Evolutionary conservation across 306 rosid genomes (phyloP).

Genomic region (Sindora glabra): DNA sequence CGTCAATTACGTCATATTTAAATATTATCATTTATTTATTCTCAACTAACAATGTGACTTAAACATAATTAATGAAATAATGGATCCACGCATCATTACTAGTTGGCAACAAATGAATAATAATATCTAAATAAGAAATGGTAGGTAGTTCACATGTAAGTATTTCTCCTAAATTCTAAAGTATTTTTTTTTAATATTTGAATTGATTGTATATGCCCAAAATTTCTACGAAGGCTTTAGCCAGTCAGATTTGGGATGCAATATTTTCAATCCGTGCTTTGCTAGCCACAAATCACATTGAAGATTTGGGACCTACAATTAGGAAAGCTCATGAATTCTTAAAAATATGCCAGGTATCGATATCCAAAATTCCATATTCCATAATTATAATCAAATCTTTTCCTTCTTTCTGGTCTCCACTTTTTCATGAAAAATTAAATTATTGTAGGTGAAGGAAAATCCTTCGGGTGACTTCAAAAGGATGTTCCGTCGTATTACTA

Average conservation of each 20-base stretch:
- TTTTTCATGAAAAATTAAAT: neutral
- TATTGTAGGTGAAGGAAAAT: constrained; percentile 19
- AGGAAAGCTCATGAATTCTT: constrained; percentile 21
- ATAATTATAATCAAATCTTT: neutral
- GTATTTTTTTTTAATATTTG: neutral
- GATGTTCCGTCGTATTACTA: too few species aligned
- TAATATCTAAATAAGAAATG: too few species aligned
- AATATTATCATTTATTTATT: too few species aligned
- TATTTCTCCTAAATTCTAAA: neutral
- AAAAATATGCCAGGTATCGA: constrained; percentile 15
- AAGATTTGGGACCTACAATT: constrained; percentile 5
- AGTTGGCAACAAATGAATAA: too few species aligned
- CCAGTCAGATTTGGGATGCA: constrained; percentile 38
- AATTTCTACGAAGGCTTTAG: constrained; percentile 15
- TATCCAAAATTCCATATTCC: neutral
- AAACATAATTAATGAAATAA: too few species aligned
- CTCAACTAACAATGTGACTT: too few species aligned
- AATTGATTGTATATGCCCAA: too few species aligned
- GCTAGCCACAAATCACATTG: constrained; percentile 7
- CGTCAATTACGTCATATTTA: too few species aligned
- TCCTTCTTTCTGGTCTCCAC: neutral
- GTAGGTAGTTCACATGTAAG: too few species aligned
- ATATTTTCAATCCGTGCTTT: constrained; percentile 29
- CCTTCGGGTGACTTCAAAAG: too few species aligned
- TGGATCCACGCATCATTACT: too few species aligned